Conservation (phyloP, 306 rosid species). For the barrel medic (Medicago truncatula) region DNA sequence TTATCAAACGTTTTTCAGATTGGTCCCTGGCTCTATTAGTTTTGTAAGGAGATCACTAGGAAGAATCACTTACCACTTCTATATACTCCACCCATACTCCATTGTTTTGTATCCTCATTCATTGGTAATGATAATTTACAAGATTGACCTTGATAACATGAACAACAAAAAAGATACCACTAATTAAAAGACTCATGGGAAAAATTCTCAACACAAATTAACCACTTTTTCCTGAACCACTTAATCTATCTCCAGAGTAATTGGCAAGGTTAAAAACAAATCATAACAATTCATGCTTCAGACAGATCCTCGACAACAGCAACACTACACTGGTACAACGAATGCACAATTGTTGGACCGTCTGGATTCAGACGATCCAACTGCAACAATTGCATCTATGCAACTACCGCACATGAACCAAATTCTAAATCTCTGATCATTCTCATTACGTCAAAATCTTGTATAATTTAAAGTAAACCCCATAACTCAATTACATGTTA, state of each 20-base stretch:
- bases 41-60: not conserved
- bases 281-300: not conserved
- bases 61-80: conserved; percentile 43
- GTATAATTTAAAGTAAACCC: not conserved
- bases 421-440: not conserved
- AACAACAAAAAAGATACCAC: conserved; percentile 41
- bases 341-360: not conserved
- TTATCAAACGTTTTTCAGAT: too few species aligned
- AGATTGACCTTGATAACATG: conserved; percentile 47
- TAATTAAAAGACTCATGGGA: conserved; percentile 36
- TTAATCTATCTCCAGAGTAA: not conserved
- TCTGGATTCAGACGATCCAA: not conserved
- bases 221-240: conserved; percentile 1
- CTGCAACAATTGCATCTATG: not conserved
- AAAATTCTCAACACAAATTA: conserved; percentile 31
- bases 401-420: not conserved
- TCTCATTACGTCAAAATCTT: not conserved
- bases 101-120: conserved; percentile 48
- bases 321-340: not conserved
- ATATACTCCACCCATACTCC: conserved; percentile 41
- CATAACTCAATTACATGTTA: not conserved
- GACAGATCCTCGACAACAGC: not conserved
- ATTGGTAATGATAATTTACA: conserved; percentile 49
- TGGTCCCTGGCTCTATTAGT: too few species aligned
- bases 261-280: not conserved